phyloP scores from a whole-genome alignment of 2,329 filamentous ascomycete genomes.

The Calonectria crousiana region DNA sequence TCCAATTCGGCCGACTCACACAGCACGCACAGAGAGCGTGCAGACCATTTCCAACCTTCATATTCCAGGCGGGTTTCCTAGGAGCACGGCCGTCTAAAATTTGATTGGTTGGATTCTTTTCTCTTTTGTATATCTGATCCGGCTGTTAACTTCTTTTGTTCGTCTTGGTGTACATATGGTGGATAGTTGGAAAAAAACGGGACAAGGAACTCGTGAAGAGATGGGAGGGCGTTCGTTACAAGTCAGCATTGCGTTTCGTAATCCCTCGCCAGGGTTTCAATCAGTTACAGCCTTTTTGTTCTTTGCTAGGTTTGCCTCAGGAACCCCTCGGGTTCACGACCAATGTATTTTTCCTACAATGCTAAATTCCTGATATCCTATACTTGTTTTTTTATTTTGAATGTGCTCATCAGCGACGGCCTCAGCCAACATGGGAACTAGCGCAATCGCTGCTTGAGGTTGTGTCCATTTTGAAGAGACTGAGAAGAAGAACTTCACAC shows the following conservation, averaged over 20 bases:
- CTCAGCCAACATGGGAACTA: background rate
- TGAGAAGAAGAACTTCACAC: background rate
- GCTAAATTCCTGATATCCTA: background rate
- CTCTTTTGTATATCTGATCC: conserved; percentile 26
- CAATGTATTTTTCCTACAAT: background rate
- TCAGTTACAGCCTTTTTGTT: background rate
- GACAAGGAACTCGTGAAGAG: conserved; percentile 12
- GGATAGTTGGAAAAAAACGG: conserved; percentile 24
- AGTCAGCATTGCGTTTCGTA: conserved; percentile 22
- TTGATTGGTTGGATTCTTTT: conserved; percentile 27
- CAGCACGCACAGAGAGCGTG: conserved; percentile 56
- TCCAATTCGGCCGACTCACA: conserved; percentile 42
- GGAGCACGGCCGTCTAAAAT: conserved; percentile 57
- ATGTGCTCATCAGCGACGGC: background rate
- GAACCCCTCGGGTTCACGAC: background rate
- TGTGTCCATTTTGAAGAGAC: background rate
- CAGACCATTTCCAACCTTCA: conserved; percentile 74
- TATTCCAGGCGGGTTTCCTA: conserved; percentile 76
- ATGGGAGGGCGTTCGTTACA: conserved; percentile 39
- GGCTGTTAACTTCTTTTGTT: conserved; percentile 19
- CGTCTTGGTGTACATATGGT: conserved; percentile 21
- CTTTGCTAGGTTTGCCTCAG: background rate
- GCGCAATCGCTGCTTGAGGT: background rate
- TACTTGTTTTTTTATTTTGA: background rate
- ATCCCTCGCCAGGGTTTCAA: conserved; percentile 38